phyloP scores from a whole-genome alignment of 139 green algal genomes.

The Tetradesmus obliquus region DNA sequence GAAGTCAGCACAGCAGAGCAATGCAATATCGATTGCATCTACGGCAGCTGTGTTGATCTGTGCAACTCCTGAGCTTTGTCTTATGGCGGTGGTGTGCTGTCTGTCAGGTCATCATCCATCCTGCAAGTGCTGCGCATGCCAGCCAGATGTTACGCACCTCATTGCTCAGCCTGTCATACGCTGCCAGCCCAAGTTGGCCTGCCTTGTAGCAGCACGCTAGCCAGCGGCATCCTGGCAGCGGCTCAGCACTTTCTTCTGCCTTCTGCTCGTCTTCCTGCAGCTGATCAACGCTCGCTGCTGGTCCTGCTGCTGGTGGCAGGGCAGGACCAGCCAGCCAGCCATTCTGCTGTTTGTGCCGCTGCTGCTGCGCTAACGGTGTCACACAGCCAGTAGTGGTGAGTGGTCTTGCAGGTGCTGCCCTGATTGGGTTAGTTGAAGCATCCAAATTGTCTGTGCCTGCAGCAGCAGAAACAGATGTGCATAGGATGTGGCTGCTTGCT shows the following conservation, averaged over 20 bases:
- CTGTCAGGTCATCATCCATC: not conserved
- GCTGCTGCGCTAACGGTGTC: not conserved
- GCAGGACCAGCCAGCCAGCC: not conserved
- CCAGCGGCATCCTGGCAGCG: not conserved
- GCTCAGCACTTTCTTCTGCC: not conserved
- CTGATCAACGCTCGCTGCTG: not conserved
- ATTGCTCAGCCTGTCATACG: slow-evolving; percentile 49
- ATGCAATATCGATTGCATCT: not conserved
- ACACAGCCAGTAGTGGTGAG: not conserved
- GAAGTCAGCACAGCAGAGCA: not conserved
- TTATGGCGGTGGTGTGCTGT: not conserved
- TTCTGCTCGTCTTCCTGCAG: not conserved
- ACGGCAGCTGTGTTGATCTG: not conserved
- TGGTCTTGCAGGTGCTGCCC: not conserved
- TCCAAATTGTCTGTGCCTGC: not conserved
- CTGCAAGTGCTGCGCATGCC: not conserved
- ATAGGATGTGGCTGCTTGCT: too few relatives aligned
- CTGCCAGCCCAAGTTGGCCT: slow-evolving; percentile 39
- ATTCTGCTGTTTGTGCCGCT: not conserved
- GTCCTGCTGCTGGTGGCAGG: not conserved
- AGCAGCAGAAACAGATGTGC: not conserved
- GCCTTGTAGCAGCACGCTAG: slow-evolving; percentile 25
- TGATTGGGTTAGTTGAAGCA: not conserved
- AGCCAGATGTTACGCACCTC: slow-evolving; percentile 7
- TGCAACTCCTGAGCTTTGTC: not conserved